Conservation (phyloP, 306 rosid genomes). For the Cucumis sativus region DNA sequence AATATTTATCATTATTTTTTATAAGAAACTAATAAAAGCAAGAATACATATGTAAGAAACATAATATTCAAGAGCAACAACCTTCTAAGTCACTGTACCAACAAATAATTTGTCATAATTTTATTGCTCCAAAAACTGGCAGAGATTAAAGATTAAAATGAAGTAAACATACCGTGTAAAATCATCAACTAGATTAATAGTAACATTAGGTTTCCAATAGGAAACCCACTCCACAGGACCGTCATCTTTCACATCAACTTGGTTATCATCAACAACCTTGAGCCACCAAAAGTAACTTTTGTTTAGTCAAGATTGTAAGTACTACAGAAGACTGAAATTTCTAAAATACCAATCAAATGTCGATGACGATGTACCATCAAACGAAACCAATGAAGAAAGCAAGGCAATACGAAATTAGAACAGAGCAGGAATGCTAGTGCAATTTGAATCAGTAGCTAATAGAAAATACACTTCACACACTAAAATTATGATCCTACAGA, state of each 20-base stretch:
- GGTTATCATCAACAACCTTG: conserved; percentile 51
- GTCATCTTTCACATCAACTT: conserved; percentile 46
- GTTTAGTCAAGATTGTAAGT: not conserved
- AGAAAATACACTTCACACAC: not conserved
- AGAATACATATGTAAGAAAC: not conserved
- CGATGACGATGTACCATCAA: not conserved
- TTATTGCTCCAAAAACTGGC: not conserved
- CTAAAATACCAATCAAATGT: not conserved
- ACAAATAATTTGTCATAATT: not conserved
- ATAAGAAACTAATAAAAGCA: not conserved
- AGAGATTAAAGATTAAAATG: not conserved
- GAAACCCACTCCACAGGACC: conserved; percentile 73
- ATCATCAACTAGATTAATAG: conserved; percentile 85
- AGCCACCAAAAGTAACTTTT: conserved; percentile 19
- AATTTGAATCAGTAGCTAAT: not conserved
- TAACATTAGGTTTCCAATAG: conserved; percentile 82
- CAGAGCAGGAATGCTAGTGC: not conserved
- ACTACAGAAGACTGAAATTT: not conserved
- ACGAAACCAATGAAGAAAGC: not conserved
- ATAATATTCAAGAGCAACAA: not conserved
- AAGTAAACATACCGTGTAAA: conserved; percentile 51
- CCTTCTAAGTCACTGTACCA: not conserved
- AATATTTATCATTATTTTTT: not conserved
- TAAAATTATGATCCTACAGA: not conserved
- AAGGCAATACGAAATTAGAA: not conserved